Percentiles rank a stretch among this genome's conserved stretches.
Conservation (phyloP, 2,329 filamentous ascomycete species). For the Graphilbum fragrans region DNA sequence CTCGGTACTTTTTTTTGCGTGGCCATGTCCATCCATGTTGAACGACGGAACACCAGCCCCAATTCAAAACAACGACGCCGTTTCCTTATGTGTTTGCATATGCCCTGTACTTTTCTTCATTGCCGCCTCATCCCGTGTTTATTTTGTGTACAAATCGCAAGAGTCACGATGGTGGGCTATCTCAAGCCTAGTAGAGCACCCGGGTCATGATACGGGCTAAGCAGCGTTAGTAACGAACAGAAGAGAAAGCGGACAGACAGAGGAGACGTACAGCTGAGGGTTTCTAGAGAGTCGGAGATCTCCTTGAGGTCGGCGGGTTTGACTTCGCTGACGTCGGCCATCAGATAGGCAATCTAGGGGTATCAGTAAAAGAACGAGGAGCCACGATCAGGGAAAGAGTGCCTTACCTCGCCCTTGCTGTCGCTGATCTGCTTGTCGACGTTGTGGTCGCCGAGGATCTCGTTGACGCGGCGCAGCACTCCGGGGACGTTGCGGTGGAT, state of each 20-base stretch:
- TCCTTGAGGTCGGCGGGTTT: conserved; percentile 71
- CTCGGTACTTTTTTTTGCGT: too few species aligned
- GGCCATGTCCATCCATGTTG: conserved; percentile 11
- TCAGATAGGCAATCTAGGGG: conserved; percentile 59
- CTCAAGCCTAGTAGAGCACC: conserved; percentile 28
- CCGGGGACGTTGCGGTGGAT: conserved; percentile 95
- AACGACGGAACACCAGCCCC: conserved; percentile 9
- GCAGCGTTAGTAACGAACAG: conserved; percentile 2
- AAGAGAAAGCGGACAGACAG: background rate
- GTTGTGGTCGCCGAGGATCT: conserved; percentile 88
- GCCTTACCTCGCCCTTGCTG: conserved; percentile 68
- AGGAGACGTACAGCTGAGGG: conserved; percentile 56
- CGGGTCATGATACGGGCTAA: conserved; percentile 33
- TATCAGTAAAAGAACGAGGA: background rate
- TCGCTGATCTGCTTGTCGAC: conserved; percentile 99
- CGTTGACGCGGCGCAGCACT: conserved; percentile 89
- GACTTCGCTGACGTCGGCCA: conserved; percentile 93
- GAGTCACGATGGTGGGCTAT: background rate
- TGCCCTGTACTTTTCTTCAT: background rate
- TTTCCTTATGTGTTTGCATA: background rate
- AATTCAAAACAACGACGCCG: conserved; percentile 1
- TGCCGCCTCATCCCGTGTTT: background rate
- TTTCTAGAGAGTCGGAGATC: conserved; percentile 72
- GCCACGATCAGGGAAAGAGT: background rate
- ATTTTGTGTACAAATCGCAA: too few species aligned